Evolutionary conservation across 1,139 yeast genomes (phyloP), one percentile per base, ranked within the genome.

Genomic region (Pichia sp.): DNA sequence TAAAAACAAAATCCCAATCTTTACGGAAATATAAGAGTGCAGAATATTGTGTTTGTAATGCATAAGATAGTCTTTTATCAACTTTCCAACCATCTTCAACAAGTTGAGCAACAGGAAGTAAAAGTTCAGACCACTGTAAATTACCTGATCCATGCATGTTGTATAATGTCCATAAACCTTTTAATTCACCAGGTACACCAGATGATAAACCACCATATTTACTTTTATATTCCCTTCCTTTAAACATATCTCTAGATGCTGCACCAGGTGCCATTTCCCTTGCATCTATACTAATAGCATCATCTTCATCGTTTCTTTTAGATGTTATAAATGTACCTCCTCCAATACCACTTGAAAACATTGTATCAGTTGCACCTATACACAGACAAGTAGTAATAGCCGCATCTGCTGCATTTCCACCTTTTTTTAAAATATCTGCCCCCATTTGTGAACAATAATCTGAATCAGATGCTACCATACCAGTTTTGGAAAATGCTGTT

Each of bases 371-470:
- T 43, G 86, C 71, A 2, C 97, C 97, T 29, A 91, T 77, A 59
- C 98, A 91, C 22, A 91, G 67, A 0, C 95, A 87, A 16, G 86
- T 85, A 0, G 95, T 83, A 2, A 91, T 80, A 0, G 95, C 87
- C 0, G 96, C 95, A 59, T 91, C 97, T 0, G 95, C 96, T 1
- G 96, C 96, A 38, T 82, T 83, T 2, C 91, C 91, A 15, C 73
- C 72, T 34, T 52, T 55, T 28, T 63, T 54, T 18, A 87, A 62
- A 18, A 87, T 77, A 3, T 70, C 64, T 5, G 71, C 70, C 2
- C 93, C 95, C 68, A 86, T 62, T 21, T 71, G 60, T 3, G 93
- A 83, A 58, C 96, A 88, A 6, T 68, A 45, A 13, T 79, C 80
- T 1, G 82, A 76, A 57, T 88, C 96, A 38, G 84, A 72, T 9